phyloP scores from a whole-genome alignment of 495 filamentous ascomycete species.

The Bombardia bombarda region DNA sequence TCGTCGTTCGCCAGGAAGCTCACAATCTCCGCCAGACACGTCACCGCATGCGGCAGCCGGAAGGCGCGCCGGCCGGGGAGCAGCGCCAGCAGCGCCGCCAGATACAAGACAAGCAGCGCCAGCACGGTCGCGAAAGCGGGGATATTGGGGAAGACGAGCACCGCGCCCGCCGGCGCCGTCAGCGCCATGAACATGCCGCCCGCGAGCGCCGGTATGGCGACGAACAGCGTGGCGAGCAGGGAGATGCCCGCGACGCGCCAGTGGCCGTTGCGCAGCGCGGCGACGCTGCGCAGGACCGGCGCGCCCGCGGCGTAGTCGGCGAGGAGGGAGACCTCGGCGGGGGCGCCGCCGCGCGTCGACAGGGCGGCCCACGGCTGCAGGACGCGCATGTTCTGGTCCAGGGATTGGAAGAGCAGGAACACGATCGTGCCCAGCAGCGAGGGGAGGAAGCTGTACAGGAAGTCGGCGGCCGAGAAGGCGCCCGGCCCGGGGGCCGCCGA shows the following conservation, averaged over 20 bases:
- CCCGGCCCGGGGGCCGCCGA: constrained; percentile 48
- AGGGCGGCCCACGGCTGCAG: constrained; percentile 69
- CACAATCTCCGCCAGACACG: constrained; percentile 66
- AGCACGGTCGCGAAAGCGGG: constrained; percentile 64
- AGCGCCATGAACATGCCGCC: constrained; percentile 79
- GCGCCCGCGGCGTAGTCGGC: constrained; percentile 61
- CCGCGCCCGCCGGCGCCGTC: constrained; percentile 44
- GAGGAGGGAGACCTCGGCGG: constrained; percentile 61
- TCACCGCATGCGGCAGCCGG: constrained; percentile 61
- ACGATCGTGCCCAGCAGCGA: constrained; percentile 64
- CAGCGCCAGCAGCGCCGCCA: constrained; percentile 38
- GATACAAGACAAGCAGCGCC: constrained; percentile 56
- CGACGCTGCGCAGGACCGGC: constrained; percentile 54
- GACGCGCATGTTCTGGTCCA: constrained; percentile 68
- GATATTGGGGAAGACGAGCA: constrained; percentile 62
- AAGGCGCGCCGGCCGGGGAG: constrained; percentile 50
- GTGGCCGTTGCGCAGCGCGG: constrained; percentile 57
- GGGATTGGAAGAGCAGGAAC: constrained; percentile 68
- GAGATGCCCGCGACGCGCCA: constrained; percentile 64
- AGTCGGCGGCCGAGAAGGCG: constrained; percentile 79
- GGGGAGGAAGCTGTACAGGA: constrained; percentile 81
- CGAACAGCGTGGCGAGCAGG: constrained; percentile 53
- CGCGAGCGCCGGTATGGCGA: constrained; percentile 63
- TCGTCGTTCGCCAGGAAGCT: constrained; percentile 65
- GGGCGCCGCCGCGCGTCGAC: constrained; percentile 45